phyloP scores from a whole-genome alignment of 768 basidiomycete genomes.

The Tubosaeta brunneosetosa region DNA sequence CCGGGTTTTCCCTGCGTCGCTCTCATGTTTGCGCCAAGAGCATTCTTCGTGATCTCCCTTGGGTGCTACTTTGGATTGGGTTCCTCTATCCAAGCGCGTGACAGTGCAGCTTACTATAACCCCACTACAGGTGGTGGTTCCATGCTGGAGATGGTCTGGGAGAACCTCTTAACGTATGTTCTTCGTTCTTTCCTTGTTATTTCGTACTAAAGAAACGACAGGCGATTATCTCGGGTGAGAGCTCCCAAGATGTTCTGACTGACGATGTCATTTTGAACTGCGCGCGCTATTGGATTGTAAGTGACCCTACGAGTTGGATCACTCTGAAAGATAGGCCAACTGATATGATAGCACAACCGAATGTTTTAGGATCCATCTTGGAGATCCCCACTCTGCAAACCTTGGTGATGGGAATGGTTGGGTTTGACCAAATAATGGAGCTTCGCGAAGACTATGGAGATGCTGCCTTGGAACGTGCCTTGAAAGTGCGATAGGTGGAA shows the following conservation, averaged over 20 bases:
- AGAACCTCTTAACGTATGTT: slow-evolving; percentile 41
- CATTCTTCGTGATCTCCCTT: not conserved
- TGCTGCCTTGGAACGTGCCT: slow-evolving; percentile 37
- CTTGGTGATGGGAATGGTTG: slow-evolving; percentile 45
- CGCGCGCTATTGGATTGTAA: slow-evolving; percentile 60
- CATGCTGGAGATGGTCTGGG: slow-evolving; percentile 39
- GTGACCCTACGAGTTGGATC: slow-evolving; percentile 8
- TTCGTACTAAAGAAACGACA: slow-evolving; percentile 9
- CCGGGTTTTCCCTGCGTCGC: not conserved
- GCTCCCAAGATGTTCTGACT: slow-evolving; percentile 53
- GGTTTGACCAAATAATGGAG: slow-evolving; percentile 40
- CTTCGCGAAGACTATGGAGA: slow-evolving; percentile 40
- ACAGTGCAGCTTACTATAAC: slow-evolving; percentile 29
- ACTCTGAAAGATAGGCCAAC: too few species aligned
- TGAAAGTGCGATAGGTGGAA: slow-evolving; percentile 41
- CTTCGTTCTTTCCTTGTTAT: not conserved
- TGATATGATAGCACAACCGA: slow-evolving; percentile 21
- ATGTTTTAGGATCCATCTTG: slow-evolving; percentile 34
- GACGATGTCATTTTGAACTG: slow-evolving; percentile 53
- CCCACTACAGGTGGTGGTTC: slow-evolving; percentile 39
- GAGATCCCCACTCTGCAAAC: slow-evolving; percentile 36
- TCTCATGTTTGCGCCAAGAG: not conserved
- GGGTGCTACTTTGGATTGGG: slow-evolving; percentile 1
- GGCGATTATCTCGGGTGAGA: slow-evolving; percentile 64
- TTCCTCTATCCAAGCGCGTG: not conserved